These are phyloP conservation scores for Porcisia deanei DNA, from an alignment of 208 protist genomes.

Conservation along the genomic window DNA sequence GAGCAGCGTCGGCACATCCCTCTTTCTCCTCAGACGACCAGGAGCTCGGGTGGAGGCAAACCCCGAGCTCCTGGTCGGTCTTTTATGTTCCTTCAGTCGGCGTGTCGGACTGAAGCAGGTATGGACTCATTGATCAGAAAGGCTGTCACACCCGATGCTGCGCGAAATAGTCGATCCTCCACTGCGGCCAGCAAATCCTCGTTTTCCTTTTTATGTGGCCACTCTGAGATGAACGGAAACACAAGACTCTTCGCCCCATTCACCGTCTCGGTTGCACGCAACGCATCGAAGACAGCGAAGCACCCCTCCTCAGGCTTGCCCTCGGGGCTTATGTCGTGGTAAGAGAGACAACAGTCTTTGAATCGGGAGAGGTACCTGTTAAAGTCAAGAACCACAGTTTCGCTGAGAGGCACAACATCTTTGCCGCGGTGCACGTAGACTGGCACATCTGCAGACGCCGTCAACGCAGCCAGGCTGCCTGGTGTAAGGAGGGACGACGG, in stretches of 20 bases:
- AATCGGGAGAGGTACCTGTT: slow-evolving; percentile 48
- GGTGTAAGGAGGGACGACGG: slow-evolving; percentile 75
- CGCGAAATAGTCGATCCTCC: slow-evolving; percentile 90
- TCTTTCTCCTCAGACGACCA: neutral
- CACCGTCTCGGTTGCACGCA: slow-evolving; percentile 84
- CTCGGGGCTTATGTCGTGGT: slow-evolving; percentile 64
- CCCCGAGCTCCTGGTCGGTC: neutral
- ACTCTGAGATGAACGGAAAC: slow-evolving; percentile 89
- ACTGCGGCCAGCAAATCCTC: slow-evolving; percentile 76
- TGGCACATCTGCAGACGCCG: neutral
- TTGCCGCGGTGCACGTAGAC: slow-evolving; percentile 38
- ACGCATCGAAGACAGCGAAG: slow-evolving; percentile 76
- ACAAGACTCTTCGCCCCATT: slow-evolving; percentile 58
- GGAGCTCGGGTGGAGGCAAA: neutral
- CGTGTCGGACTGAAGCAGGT: neutral
- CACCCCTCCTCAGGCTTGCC: slow-evolving; percentile 72
- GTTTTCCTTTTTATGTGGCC: slow-evolving; percentile 39
- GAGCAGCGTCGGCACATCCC: neutral
- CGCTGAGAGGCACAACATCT: slow-evolving; percentile 27
- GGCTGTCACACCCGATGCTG: slow-evolving; percentile 83
- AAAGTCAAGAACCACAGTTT: slow-evolving; percentile 79
- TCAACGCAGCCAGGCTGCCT: slow-evolving; percentile 37
- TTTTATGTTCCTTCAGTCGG: neutral
- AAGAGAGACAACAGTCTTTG: slow-evolving; percentile 44
- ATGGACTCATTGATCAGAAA: slow-evolving; percentile 28